A percentile compares a stretch with the other conserved stretches of the same genome.
phyloP scores from a whole-genome alignment of 1,284 basidiomycete species.

The Meripilus lineatus region DNA sequence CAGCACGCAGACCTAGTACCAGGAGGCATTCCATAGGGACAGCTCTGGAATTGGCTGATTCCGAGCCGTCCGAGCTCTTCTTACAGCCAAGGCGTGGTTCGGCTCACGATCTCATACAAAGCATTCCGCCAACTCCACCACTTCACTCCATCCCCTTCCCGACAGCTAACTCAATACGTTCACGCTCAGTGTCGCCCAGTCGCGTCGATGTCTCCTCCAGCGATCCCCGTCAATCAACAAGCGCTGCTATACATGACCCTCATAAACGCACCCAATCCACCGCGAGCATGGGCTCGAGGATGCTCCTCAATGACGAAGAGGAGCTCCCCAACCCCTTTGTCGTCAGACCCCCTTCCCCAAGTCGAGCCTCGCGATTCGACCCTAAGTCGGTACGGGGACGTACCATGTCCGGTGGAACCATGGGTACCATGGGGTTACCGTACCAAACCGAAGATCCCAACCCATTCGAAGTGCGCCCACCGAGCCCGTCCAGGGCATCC shows the following conservation, averaged over 20 bases:
- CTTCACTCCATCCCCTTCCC: constrained; percentile 63
- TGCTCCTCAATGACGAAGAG: constrained; percentile 31
- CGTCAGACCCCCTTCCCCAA: constrained; percentile 50
- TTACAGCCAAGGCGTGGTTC: constrained; percentile 41
- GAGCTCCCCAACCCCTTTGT: constrained; percentile 49
- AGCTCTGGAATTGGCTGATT: constrained; percentile 49
- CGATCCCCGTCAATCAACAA: constrained; percentile 21
- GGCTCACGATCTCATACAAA: constrained; percentile 45
- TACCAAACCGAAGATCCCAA: constrained; percentile 52
- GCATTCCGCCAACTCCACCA: constrained; percentile 36
- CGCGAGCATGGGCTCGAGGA: constrained; percentile 42
- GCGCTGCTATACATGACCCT: constrained; percentile 12
- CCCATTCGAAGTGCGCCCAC: constrained; percentile 56
- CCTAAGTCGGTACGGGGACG: constrained; percentile 59
- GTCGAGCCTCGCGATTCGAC: constrained; percentile 66
- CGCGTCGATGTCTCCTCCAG: background rate
- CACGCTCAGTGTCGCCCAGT: constrained; percentile 39
- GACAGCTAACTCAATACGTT: constrained; percentile 43
- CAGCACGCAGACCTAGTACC: constrained; percentile 20
- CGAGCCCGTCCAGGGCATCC: constrained; percentile 54
- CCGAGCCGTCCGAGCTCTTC: constrained; percentile 34
- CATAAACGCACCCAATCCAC: constrained; percentile 43
- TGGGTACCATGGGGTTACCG: constrained; percentile 44
- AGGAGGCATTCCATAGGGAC: constrained; percentile 47
- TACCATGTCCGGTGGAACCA: constrained; percentile 57